Percentiles rank a stretch among this genome's conserved stretches.
phyloP scores from a whole-genome alignment of 352 stramenopile genomes.

The Globisporangium spiculum region DNA sequence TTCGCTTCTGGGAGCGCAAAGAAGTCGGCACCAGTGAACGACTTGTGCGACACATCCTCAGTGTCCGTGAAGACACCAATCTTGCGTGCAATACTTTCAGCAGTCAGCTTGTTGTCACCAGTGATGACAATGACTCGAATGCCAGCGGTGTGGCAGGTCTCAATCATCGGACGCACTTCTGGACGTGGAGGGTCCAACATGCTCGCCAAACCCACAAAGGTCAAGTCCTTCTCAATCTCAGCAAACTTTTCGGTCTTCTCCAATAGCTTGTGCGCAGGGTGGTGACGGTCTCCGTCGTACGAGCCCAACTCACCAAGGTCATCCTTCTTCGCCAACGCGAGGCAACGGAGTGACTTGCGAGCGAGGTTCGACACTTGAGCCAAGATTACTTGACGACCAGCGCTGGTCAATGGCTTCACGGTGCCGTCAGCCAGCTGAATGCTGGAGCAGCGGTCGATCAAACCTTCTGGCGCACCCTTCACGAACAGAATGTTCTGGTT shows the following conservation, averaged over 20 bases:
- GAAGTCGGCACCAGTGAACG: slow-evolving; percentile 96
- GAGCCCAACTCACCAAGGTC: slow-evolving; percentile 78
- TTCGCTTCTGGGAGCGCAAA: slow-evolving; percentile 90
- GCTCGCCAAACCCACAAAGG: slow-evolving; percentile 96
- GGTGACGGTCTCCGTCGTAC: slow-evolving; percentile 85
- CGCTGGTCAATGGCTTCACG: slow-evolving; percentile 90
- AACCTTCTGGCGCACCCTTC: slow-evolving; percentile 97
- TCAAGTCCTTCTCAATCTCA: slow-evolving; percentile 95
- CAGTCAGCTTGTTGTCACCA: slow-evolving; percentile 98
- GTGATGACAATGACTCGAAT: slow-evolving; percentile 99
- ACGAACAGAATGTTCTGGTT: slow-evolving; percentile 95
- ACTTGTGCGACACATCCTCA: slow-evolving; percentile 85
- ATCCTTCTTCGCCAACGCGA: slow-evolving; percentile 96
- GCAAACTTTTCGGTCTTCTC: slow-evolving; percentile 88
- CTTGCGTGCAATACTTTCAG: slow-evolving; percentile 96
- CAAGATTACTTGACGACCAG: slow-evolving; percentile 85
- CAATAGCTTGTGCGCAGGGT: slow-evolving; percentile 79
- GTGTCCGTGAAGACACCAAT: slow-evolving; percentile 94
- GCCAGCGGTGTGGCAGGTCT: slow-evolving; percentile 92
- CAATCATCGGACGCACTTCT: slow-evolving; percentile 96
- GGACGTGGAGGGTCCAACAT: slow-evolving; percentile 98
- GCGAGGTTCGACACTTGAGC: slow-evolving; percentile 91
- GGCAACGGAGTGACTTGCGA: slow-evolving; percentile 92
- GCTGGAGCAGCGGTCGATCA: slow-evolving; percentile 95
- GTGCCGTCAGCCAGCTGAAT: slow-evolving; percentile 92